These are phyloP conservation scores for Mortierella polycephala DNA, from an alignment of 371 early-diverging fungal species.

Conservation along the genomic window DNA sequence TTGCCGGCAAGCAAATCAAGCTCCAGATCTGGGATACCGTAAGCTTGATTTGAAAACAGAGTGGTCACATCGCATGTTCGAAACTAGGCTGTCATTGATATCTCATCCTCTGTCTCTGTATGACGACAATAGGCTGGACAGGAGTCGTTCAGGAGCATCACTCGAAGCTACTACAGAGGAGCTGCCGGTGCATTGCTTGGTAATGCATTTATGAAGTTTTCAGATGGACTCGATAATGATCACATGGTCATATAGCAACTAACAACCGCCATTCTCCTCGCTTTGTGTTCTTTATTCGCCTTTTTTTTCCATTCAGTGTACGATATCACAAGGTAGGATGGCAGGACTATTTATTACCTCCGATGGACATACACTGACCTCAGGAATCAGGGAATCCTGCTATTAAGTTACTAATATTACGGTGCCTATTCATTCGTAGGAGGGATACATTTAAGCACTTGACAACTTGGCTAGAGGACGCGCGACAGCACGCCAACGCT, in stretches of 20 bases:
- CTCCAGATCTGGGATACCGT: constrained; percentile 99
- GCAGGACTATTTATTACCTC: background rate
- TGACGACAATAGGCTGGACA: constrained; percentile 80
- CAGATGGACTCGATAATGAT: background rate
- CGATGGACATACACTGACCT: background rate
- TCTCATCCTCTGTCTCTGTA: background rate
- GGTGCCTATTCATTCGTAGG: constrained; percentile 42
- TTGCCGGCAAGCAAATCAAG: constrained; percentile 89
- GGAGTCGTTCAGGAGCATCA: constrained; percentile 96
- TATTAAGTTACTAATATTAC: too few species aligned
- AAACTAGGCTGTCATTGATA: background rate
- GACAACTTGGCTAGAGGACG: constrained; percentile 92
- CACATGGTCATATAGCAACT: constrained; percentile 6
- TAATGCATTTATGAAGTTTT: constrained; percentile 28
- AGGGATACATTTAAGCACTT: constrained; percentile 93
- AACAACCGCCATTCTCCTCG: constrained; percentile 12
- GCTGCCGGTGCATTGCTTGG: constrained; percentile 94
- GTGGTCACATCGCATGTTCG: background rate
- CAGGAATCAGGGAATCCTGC: too few species aligned
- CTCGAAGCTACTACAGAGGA: constrained; percentile 97
- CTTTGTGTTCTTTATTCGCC: constrained; percentile 4
- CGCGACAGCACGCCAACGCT: constrained; percentile 89
- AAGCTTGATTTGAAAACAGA: constrained; percentile 19
- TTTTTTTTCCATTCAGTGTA: constrained; percentile 62
- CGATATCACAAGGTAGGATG: constrained; percentile 77